Conservation (phyloP, 345 rosid species). For the Linum lewisii region DNA sequence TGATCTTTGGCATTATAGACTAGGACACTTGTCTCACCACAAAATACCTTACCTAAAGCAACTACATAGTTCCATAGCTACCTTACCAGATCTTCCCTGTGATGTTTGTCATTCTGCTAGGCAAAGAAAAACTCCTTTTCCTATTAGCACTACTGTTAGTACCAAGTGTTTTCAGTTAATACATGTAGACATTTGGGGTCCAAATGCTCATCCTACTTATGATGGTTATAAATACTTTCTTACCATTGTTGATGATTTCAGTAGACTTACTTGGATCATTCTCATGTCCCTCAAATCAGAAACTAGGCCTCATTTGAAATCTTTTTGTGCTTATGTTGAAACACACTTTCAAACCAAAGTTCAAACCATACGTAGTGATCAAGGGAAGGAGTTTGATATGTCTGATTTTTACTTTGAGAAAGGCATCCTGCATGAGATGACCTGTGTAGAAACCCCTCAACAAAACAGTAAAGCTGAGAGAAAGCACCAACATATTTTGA, state of each 20-base stretch:
- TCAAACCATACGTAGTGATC: neutral
- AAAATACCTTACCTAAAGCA: neutral
- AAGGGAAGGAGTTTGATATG: neutral
- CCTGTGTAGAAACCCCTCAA: neutral
- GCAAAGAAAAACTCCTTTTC: neutral
- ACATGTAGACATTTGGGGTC: neutral
- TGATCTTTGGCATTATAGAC: slow-evolving; percentile 1
- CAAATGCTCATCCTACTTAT: neutral
- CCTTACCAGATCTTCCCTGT: neutral
- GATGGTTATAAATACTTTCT: neutral
- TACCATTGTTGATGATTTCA: neutral
- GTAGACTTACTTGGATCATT: neutral
- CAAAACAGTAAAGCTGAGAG: neutral
- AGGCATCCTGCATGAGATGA: neutral
- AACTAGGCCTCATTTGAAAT: neutral
- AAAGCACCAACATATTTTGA: neutral
- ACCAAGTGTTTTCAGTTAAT: neutral
- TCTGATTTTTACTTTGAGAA: neutral
- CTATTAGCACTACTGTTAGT: neutral
- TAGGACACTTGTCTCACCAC: neutral
- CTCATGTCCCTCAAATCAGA: too few species aligned
- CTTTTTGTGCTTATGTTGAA: neutral
- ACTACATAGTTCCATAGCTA: neutral
- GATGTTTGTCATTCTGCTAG: neutral
- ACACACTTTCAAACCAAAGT: neutral